A percentile compares a stretch with the other conserved stretches of the same genome.
Conservation (phyloP, 2,329 filamentous ascomycete species). For the Fusarium praegraminearum region DNA sequence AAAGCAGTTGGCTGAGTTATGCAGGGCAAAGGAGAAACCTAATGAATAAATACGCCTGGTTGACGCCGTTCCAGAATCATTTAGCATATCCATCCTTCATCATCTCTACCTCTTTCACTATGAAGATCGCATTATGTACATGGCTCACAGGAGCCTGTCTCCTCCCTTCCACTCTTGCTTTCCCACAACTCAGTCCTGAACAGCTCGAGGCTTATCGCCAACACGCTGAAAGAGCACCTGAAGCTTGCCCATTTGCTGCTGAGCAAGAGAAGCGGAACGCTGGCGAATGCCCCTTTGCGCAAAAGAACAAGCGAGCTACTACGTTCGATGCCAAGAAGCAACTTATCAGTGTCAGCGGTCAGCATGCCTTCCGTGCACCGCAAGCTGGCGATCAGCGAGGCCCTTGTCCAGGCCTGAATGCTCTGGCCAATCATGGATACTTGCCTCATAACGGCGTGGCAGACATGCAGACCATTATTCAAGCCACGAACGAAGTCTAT, state of each 20-base stretch:
- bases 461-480: constrained; percentile 11
- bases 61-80: fast-evolving
- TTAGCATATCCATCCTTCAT: background rate
- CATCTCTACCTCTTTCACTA: background rate
- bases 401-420: constrained; percentile 17
- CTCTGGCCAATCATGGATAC: constrained; percentile 14
- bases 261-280: background rate
- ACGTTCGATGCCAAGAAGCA: constrained; percentile 17
- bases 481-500: constrained; percentile 49
- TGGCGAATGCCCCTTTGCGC: background rate
- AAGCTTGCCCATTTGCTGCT: constrained; percentile 2
- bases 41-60: background rate
- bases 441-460: constrained; percentile 7
- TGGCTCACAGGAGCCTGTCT: constrained; percentile 5
- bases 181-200: background rate
- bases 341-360: background rate
- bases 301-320: constrained; percentile 1
- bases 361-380: constrained; percentile 5
- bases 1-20: background rate
- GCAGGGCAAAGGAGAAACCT: fast-evolving
- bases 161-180: background rate
- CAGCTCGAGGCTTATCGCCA: constrained; percentile 8
- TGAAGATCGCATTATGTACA: background rate
- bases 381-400: constrained; percentile 12
- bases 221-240: background rate